Evolutionary conservation across 495 filamentous ascomycete genomes (phyloP).

Genomic region (Annulohypoxylon moriforme): DNA sequence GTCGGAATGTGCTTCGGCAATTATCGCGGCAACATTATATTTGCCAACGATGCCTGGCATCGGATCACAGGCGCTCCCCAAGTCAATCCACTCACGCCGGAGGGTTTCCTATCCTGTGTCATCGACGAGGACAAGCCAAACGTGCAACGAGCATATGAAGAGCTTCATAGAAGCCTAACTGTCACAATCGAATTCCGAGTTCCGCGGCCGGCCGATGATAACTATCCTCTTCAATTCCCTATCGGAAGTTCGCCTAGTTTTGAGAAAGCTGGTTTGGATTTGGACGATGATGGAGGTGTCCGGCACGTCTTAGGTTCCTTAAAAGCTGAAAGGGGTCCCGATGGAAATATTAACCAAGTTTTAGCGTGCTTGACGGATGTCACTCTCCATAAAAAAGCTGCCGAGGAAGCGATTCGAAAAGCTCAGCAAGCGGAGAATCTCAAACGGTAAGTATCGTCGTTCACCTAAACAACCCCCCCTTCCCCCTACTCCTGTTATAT

Average conservation of each 20-base stretch:
- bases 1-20: slow-evolving; percentile 79
- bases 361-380: slow-evolving; percentile 61
- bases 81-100: slow-evolving; percentile 53
- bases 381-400: slow-evolving; percentile 55
- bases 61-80: slow-evolving; percentile 66
- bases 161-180: slow-evolving; percentile 48
- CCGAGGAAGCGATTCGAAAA: slow-evolving; percentile 56
- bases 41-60: slow-evolving; percentile 79
- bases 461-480: too few relatives aligned
- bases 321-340: slow-evolving; percentile 53
- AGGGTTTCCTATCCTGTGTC: slow-evolving; percentile 53
- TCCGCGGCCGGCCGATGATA: slow-evolving; percentile 38
- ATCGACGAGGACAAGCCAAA: slow-evolving; percentile 54
- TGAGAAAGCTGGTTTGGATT: slow-evolving; percentile 53
- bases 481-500: not conserved
- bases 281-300: slow-evolving; percentile 48
- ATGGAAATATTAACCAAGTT: slow-evolving; percentile 54
- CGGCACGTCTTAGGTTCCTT: slow-evolving; percentile 54
- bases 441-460: slow-evolving; percentile 47
- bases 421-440: slow-evolving; percentile 61
- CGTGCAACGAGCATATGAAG: slow-evolving; percentile 50
- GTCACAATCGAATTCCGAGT: slow-evolving; percentile 58
- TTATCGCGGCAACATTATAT: slow-evolving; percentile 68
- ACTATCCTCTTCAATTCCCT: slow-evolving; percentile 37
- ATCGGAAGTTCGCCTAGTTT: slow-evolving; percentile 56